Evolutionary conservation across 1,284 basidiomycete genomes (phyloP).

Genomic region (Wallemia mellicola): DNA sequence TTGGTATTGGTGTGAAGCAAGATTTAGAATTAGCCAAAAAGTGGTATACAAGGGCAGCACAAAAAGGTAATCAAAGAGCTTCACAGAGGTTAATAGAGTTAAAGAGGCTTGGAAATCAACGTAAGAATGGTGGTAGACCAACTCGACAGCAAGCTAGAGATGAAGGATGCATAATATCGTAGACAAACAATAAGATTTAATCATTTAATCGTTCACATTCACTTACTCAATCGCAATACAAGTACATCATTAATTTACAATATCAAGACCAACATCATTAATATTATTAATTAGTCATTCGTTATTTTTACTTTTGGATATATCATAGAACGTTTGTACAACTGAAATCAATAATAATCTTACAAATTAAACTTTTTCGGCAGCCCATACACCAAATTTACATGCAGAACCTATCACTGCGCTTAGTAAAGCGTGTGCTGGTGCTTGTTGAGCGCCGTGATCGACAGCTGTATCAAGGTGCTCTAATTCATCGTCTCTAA

Average conservation of each 20-base stretch:
- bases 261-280: not conserved
- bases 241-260: not conserved
- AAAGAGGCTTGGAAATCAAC: conserved; percentile 43
- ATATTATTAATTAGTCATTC: not conserved
- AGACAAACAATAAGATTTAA: conserved; percentile 1
- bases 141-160: conserved; percentile 71
- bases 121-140: conserved; percentile 41
- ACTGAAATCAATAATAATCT: not conserved
- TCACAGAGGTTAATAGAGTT: conserved; percentile 84
- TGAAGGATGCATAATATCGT: conserved; percentile 52
- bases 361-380: conserved; percentile 45
- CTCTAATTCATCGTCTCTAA: conserved; percentile 79
- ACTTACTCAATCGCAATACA: not conserved
- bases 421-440: conserved; percentile 65
- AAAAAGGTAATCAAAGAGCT: conserved; percentile 75
- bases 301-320: not conserved
- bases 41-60: conserved; percentile 96
- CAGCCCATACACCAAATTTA: conserved; percentile 62
- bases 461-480: conserved; percentile 78
- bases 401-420: conserved; percentile 62
- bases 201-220: not conserved
- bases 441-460: conserved; percentile 64
- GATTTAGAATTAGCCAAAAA: conserved; percentile 85
- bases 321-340: not conserved
- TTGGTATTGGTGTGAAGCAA: conserved; percentile 87